These are phyloP conservation scores for Casuarina cunninghamiana DNA, from an alignment of 306 rosid genomes.

Conservation along the genomic window DNA sequence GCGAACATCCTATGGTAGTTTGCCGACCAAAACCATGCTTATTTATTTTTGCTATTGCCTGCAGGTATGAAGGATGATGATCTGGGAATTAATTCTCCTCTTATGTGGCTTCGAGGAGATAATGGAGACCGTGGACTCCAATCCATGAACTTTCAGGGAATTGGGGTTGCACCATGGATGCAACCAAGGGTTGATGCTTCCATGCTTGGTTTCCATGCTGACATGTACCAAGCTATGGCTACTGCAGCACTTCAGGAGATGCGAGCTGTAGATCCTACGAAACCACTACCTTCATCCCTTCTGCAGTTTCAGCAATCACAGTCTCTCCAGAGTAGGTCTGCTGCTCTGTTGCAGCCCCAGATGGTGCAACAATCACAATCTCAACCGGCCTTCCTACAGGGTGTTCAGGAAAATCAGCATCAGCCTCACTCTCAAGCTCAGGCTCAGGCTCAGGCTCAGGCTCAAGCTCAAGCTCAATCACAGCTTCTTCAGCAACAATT, in stretches of 20 bases:
- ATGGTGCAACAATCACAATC: constrained; percentile 77
- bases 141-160: constrained; percentile 73
- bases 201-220: constrained; percentile 76
- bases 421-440: constrained; percentile 53
- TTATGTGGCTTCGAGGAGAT: constrained; percentile 82
- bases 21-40: neutral
- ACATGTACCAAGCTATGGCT: constrained; percentile 88
- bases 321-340: constrained; percentile 59
- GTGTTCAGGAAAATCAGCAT: constrained; percentile 57
- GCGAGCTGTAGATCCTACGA: constrained; percentile 73
- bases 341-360: constrained; percentile 72
- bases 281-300: constrained; percentile 56
- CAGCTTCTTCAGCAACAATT: constrained; percentile 41
- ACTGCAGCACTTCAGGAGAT: constrained; percentile 94
- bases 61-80: constrained; percentile 90
- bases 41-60: constrained; percentile 14
- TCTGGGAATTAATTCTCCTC: constrained; percentile 67
- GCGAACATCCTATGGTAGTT: constrained; percentile 14
- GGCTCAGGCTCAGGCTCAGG: constrained; percentile 35
- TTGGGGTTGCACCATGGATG: constrained; percentile 89
- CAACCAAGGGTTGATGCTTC: constrained; percentile 83
- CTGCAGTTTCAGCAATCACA: constrained; percentile 82
- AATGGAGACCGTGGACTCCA: constrained; percentile 76
- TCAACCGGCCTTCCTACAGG: constrained; percentile 69
- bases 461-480: no score